Base-by-base conservation (phyloP, 192 early-diverging fungal genomes). In the Gaertneriomyces sp. region DNA sequence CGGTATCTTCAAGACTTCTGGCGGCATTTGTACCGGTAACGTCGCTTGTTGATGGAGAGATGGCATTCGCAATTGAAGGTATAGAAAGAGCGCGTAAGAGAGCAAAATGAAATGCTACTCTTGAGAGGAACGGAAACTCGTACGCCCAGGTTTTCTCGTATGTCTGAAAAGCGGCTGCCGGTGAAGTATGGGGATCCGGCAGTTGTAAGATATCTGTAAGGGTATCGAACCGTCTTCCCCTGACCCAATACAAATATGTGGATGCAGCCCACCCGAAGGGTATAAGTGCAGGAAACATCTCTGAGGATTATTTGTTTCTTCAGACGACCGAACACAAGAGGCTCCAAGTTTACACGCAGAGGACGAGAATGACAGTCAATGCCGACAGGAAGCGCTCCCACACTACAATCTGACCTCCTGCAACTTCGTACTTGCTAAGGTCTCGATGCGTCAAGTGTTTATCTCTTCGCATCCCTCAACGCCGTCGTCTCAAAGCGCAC, bases 221-320 rank as follows among this genome's bases (percentile, higher is more conserved):
- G 10, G 44, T 68, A 16, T 58, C 56, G 42, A 60, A 60, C 9
- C 66, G 66, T 46, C 42, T 6, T 43, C 45, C 42, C 44, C 56
- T 55, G 7, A 60, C 66, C n/a, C 16, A 68, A 20, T 68, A 68
- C 7, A 68, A 58, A 39, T 60, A 68, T 16, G 66, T 44, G 38
- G 66, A 68, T n/a, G 58, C 66, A 6, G 57, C 66, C 66, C 66
- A 68, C 19, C 66, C 66, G 44, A 68, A 68, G 19, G 66, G 66
- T 16, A 68, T n/a, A 11, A 68, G 49, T 3, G 44, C 57, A 19
- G 66, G 66, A 40, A 60, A 8, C 66, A 68, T 68, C 12, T 41
- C 44, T 0, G 20, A 14, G 2, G n/a, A 55, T 33, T 33, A 2
- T 33, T 33, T 33, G 25, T 33, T 33, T 33, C 25, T 33, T 33